phyloP scores from a whole-genome alignment of 2,329 filamentous ascomycete species.

The Xylariomycetidae sp. region DNA sequence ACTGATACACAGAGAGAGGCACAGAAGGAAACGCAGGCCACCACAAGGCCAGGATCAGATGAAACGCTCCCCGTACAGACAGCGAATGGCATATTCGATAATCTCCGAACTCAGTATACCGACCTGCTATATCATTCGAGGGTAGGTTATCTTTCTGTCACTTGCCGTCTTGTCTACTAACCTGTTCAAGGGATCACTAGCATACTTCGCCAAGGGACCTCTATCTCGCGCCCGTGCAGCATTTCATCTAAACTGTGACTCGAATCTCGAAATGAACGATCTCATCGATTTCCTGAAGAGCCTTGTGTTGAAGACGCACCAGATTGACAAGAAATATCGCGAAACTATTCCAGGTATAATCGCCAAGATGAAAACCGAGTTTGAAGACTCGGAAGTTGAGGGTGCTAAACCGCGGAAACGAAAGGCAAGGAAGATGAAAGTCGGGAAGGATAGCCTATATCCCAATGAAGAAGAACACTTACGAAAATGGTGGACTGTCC shows the following conservation, averaged over 20 bases:
- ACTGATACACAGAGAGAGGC: background rate
- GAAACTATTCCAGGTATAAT: slow-evolving; percentile 63
- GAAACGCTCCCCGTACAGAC: slow-evolving; percentile 32
- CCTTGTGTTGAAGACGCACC: slow-evolving; percentile 60
- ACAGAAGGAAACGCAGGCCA: slow-evolving; percentile 6
- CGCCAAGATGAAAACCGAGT: slow-evolving; percentile 47
- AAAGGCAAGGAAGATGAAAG: slow-evolving; percentile 60
- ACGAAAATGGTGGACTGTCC: slow-evolving; percentile 64
- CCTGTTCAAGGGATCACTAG: slow-evolving; percentile 62
- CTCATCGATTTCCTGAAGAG: slow-evolving; percentile 65
- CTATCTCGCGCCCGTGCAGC: slow-evolving; percentile 69
- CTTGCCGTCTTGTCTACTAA: slow-evolving; percentile 26
- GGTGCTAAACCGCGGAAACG: slow-evolving; percentile 41
- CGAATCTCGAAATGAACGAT: slow-evolving; percentile 56
- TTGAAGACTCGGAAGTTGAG: slow-evolving; percentile 53
- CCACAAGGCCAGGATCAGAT: slow-evolving; percentile 8
- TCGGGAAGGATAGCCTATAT: slow-evolving; percentile 66
- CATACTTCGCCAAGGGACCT: slow-evolving; percentile 80
- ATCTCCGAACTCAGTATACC: slow-evolving; percentile 54
- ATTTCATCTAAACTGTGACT: slow-evolving; percentile 60
- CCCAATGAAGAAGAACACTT: slow-evolving; percentile 61
- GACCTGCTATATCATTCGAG: slow-evolving; percentile 60
- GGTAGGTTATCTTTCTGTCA: slow-evolving; percentile 35
- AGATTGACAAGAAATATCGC: slow-evolving; percentile 77
- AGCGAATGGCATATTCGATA: slow-evolving; percentile 51